Evolutionary conservation across 345 rosid genomes (phyloP).

Genomic region (Eucalyptus urophylla): DNA sequence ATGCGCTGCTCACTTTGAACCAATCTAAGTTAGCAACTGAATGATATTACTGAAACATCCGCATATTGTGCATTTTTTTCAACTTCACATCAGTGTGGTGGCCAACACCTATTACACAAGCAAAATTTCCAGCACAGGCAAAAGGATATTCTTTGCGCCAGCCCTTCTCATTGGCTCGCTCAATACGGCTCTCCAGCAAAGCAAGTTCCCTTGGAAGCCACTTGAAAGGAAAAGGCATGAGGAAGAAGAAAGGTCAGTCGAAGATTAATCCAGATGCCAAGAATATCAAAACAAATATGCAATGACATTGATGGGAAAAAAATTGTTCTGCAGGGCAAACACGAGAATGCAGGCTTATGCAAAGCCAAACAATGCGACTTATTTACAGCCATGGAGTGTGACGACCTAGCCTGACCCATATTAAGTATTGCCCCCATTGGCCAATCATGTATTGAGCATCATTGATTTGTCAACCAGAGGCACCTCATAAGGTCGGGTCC

Average conservation of each 20-base stretch:
- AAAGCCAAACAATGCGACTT: not conserved
- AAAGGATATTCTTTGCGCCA: constrained; percentile 97
- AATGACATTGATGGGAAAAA: not conserved
- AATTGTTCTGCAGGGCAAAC: not conserved
- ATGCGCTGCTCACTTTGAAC: not conserved
- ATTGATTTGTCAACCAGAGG: not conserved
- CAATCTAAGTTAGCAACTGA: not conserved
- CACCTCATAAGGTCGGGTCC: not conserved
- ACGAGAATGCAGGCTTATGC: not conserved
- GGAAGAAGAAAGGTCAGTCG: not conserved
- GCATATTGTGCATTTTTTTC: not conserved
- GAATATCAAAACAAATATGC: not conserved
- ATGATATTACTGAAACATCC: not conserved
- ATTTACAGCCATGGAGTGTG: not conserved
- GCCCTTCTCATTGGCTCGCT: constrained; percentile 82
- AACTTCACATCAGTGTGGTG: not conserved
- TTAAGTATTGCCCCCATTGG: not conserved
- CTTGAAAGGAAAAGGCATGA: constrained; percentile 17
- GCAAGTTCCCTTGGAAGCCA: constrained; percentile 60
- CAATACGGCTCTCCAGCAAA: constrained; percentile 44
- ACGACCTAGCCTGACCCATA: not conserved
- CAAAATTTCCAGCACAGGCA: not conserved
- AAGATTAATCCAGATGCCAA: not conserved
- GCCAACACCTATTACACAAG: not conserved
- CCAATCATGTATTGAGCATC: not conserved